Base-by-base conservation (phyloP, 2,329 filamentous ascomycete genomes). In the Phoma herbarum region DNA sequence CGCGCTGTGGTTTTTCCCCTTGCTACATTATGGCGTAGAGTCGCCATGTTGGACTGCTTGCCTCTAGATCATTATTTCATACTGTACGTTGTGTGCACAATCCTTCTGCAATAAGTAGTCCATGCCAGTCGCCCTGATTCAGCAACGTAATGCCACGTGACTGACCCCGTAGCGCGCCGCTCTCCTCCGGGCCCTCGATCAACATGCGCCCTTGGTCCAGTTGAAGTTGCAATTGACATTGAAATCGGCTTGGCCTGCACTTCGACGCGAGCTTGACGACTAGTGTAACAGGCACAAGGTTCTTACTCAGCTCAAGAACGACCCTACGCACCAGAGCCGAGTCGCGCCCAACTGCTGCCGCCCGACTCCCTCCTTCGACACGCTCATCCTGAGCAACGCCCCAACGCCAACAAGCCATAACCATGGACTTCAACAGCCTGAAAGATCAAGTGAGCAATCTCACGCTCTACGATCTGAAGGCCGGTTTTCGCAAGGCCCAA, bases 401-500 rank as follows among this genome's bases (percentile, higher is more conserved):
- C 47, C 64, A 62, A 60, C 35, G 42, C 31, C 33, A 11, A 39
- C 33, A 18, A 23, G 20, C 54, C 42, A 18, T 66, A 78, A 81
- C 76, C 70, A 96, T 96, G 93, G 92, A 97, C 84, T 85, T 96
- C 77, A 90, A 89, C 80, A 91, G 85, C 74, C 79, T 97, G 54
- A 94, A 91, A 79, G 91, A 92, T 71, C 89, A 91, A 80, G 92
- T 97, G 79, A 89, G 89, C 82, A 96, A 95, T 82, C 84, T 97
- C 85, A 91, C 91, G 72, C 85, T 97, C 78, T 97, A 97, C 83
- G 93, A 97, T 80, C 76, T 97, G 82, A 97, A 97, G 83, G 93
- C 93, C 54, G 91, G 93, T 65, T 92, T 97, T 70, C 89, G 93
- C 69, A 97, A 97, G 80, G 91, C 96, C 60, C 93, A 97, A 76